Evolutionary conservation across 2,329 filamentous ascomycete genomes (phyloP), one percentile per base, ranked within the genome.

Genomic region (Phialophora expanda): DNA sequence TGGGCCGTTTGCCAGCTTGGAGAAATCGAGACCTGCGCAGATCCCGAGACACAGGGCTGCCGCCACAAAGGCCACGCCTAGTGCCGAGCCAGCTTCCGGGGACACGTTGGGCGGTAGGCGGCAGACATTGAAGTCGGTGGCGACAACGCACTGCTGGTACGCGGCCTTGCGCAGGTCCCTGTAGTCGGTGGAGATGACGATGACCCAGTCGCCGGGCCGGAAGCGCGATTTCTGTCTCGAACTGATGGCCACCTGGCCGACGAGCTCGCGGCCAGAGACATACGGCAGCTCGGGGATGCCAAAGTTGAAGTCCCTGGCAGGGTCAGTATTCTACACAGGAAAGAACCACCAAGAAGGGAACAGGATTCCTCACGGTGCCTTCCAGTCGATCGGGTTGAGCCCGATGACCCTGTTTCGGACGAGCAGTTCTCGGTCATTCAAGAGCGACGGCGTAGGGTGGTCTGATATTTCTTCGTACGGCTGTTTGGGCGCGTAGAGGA

Each of bases 361-460:
- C 24, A 24, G 24, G 24, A 30, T 44, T 50, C 56, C 64, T 61
- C 66, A 66, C 65, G 67, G 67, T 57, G 67, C 67, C 79, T 90
- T 90, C 87, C 87, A 91, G 74, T 91, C 90, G 62, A 93, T 90
- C 0, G 90, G 90, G 72, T 93, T 93, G 44, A 93, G 78, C 0
- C 90, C 90, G 71, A 91, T 88, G 12, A 61, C 61, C 32, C 51
- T 54, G 30, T 63, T 69, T 17, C 62, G 61, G 34, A 71, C 69
- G 2, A 71, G 61, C 22, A 71, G 26, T 62, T 71, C 69, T 55
- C 62, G 56, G 50, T 62, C 51, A 20, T 62, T 60, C 38, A 56
- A 41, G 26, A 61, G 56, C 30, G 51, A 38, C 9, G 66, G 66
- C 0, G 54, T 68, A 34, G 59, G 59, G 44, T 66, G 63, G 48